Conservation (phyloP, 306 rosid genomes). For the Casuarina equisetifolia region DNA sequence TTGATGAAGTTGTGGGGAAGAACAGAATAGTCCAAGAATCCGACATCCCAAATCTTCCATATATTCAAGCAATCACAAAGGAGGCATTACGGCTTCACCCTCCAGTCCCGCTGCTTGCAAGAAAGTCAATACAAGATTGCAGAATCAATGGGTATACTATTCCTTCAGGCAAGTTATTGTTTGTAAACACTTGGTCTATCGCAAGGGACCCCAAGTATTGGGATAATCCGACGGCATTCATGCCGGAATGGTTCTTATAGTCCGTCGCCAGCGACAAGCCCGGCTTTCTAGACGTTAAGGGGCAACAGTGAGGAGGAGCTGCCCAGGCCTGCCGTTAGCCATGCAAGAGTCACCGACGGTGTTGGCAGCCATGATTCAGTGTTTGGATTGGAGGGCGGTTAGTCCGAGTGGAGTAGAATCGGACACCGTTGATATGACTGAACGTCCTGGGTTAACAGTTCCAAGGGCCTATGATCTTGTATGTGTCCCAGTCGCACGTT, state of each 20-base stretch:
- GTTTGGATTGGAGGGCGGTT: slow-evolving; percentile 41
- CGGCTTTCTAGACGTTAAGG: slow-evolving; percentile 23
- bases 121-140: slow-evolving; percentile 40
- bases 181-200: slow-evolving; percentile 45
- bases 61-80: slow-evolving; percentile 49
- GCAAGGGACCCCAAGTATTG: slow-evolving; percentile 55
- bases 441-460: slow-evolving; percentile 36
- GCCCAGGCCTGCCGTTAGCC: slow-evolving; percentile 45
- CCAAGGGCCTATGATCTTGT: slow-evolving; percentile 43
- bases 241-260: slow-evolving; percentile 36
- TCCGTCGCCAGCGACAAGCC: not conserved
- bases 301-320: slow-evolving; percentile 56
- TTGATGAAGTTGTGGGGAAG: slow-evolving; percentile 39
- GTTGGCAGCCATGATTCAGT: slow-evolving; percentile 45
- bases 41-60: slow-evolving; percentile 47
- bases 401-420: slow-evolving; percentile 10
- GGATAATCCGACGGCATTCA: slow-evolving; percentile 41
- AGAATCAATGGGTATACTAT: slow-evolving; percentile 35
- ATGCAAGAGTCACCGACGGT: slow-evolving; percentile 42
- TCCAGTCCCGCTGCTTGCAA: slow-evolving; percentile 33
- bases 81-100: slow-evolving; percentile 60
- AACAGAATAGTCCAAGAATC: slow-evolving; percentile 39
- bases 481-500: slow-evolving; percentile 34
- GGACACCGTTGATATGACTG: slow-evolving; percentile 37
- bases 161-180: slow-evolving; percentile 34